These are phyloP conservation scores for Carex littledalei DNA, from an alignment of 176 grass and related monocot genomes.

Conservation along the genomic window DNA sequence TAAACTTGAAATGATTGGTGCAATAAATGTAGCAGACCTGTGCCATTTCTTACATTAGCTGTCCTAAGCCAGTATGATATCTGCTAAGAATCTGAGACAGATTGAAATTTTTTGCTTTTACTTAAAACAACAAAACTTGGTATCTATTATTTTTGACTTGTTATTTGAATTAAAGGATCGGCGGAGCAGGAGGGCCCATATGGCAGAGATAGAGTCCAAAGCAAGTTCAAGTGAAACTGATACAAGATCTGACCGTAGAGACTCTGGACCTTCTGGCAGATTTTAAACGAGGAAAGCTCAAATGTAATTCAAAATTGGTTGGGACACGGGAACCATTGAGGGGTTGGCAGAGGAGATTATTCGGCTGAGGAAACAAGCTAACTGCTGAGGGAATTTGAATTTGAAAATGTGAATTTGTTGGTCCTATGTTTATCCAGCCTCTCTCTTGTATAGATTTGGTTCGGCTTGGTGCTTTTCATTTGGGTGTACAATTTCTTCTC, in stretches of 20 bases:
- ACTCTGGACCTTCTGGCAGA: conserved; percentile 36
- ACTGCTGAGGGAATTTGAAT: conserved; percentile 25
- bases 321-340: neutral
- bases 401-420: conserved; percentile 8
- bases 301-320: conserved; percentile 19
- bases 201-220: conserved; percentile 37
- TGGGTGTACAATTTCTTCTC: conserved; percentile 7
- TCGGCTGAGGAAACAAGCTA: conserved; percentile 6
- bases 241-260: conserved; percentile 22
- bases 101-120: neutral
- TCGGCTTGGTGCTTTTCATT: neutral
- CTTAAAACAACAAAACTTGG: neutral
- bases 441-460: conserved; percentile 27
- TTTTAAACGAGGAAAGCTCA: conserved; percentile 19
- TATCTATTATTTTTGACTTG: conserved; percentile 1
- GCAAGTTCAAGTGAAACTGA: conserved; percentile 43
- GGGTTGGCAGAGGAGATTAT: conserved; percentile 11
- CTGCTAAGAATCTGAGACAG: neutral
- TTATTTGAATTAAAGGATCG: conserved; percentile 37
- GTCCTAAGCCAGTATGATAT: neutral
- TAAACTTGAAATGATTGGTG: neutral
- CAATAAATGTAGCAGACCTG: neutral
- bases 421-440: conserved; percentile 3
- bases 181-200: conserved; percentile 42
- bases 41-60: neutral